Base-by-base conservation (phyloP, 345 rosid species). In the Populus alba region DNA sequence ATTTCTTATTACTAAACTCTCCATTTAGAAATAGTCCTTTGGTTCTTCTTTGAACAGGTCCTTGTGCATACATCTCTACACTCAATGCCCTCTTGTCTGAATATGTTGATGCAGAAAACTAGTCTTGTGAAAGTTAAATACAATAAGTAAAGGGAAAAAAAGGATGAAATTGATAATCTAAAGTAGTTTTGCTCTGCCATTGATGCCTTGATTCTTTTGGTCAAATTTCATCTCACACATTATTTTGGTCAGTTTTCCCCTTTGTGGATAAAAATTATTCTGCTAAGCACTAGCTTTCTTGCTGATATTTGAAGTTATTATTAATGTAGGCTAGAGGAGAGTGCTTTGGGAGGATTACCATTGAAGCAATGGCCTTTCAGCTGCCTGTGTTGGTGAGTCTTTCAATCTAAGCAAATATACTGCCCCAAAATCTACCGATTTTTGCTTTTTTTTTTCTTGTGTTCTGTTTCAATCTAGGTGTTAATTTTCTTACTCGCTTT, bases 301-400 rank as follows among this genome's bases (percentile, higher is more conserved):
- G 45, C 25, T 33, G 49, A 70, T 18, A 68, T 68, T 55, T 55
- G 39, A 53, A 41, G 25, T 73, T 53, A 12, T n/a, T 63, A 15
- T 33, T 69, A 13, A 9, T 72, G 77, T 39, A 86, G 89, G 91
- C 83, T 38, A 79, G 86, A 17, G 91, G 91, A 63, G 89, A 88
- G 79, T 85, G 91, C 82, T 88, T 88, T 86, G 91, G 91, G 72
- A 82, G 91, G 85, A 88, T 88, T 83, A 85, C 89, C 35, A 88
- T 88, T 35, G 91, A 88, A 86, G 89, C 91, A 23, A 88, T 86
- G 91, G 91, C 89, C 57, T 88, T 88, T 85, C 87, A 83, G 78
- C 63, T 88, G 74, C 91, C 91, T 71, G 89, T 88, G 9, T 81
- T 88, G 91, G 91, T 88, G 80, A 70, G 75, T 68, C 41, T 37